phyloP scores from a whole-genome alignment of 2,329 filamentous ascomycete species.

The Botrytis galanthina region DNA sequence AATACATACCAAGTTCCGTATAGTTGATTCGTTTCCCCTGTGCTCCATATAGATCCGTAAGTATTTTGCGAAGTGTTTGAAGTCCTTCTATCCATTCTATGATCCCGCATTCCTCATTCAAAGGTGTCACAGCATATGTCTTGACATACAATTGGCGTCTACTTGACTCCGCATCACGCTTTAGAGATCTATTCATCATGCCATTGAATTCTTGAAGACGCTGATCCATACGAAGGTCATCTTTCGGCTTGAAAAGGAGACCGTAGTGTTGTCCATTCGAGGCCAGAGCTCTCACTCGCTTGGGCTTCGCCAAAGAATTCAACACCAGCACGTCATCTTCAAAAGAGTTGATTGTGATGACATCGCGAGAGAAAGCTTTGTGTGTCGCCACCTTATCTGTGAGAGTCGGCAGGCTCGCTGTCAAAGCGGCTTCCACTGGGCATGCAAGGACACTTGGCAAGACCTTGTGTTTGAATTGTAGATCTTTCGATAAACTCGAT shows the following conservation, averaged over 20 bases:
- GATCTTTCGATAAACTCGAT: slow-evolving; percentile 73
- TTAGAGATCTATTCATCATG: slow-evolving; percentile 94
- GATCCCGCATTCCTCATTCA: slow-evolving; percentile 96
- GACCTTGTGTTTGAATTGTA: slow-evolving; percentile 79
- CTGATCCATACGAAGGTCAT: slow-evolving; percentile 95
- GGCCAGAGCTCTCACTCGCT: slow-evolving; percentile 82
- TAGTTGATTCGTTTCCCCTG: slow-evolving; percentile 72
- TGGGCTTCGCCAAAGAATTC: slow-evolving; percentile 86
- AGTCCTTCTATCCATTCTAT: slow-evolving; percentile 99
- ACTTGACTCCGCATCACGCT: slow-evolving; percentile 86
- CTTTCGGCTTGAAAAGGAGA: slow-evolving; percentile 94
- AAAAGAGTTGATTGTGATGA: slow-evolving; percentile 78
- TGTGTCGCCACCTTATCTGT: slow-evolving; percentile 74
- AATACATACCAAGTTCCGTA: slow-evolving; percentile 58
- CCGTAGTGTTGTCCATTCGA: slow-evolving; percentile 87
- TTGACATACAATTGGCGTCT: slow-evolving; percentile 91
- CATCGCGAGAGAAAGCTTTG: slow-evolving; percentile 82
- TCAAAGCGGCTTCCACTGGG: slow-evolving; percentile 81
- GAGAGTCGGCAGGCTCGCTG: slow-evolving; percentile 72
- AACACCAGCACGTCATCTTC: slow-evolving; percentile 86
- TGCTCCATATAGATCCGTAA: slow-evolving; percentile 74
- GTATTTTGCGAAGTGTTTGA: slow-evolving; percentile 88
- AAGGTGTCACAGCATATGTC: slow-evolving; percentile 92
- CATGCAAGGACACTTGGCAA: slow-evolving; percentile 85
- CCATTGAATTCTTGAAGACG: slow-evolving; percentile 99